Evolutionary conservation across 176 grass and related monocot species (phyloP), one percentile per base, ranked within the genome.

Genomic region (Areca catechu): DNA sequence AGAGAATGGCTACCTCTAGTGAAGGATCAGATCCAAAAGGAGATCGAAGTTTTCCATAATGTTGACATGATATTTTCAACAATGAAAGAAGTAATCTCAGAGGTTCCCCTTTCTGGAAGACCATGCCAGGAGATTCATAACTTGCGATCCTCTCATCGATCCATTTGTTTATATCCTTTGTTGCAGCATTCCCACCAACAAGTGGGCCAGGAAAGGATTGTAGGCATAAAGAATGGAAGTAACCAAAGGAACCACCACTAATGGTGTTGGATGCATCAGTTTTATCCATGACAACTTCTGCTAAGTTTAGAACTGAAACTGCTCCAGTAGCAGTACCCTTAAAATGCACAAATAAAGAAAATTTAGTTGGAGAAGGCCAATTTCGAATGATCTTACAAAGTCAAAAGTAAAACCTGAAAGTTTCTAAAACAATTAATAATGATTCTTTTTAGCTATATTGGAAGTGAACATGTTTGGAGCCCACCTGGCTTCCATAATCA

Each of bases 101-200:
- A 77, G 69, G 57, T 79, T 92, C 72, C 24, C 93, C 81, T 77
- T 68, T 71, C 54, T 89, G 76, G 68, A 82, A 65, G 63, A 89
- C 84, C 43, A 15, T 66, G 12, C 55, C 58, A 19, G 75, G 67
- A 77, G 78, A 75, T 48, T 62, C 84, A 48, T 80, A 98, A 54
- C 63, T 74, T 54, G 49, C 10, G 37, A 85, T 85, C 75, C 85
- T 92, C 66, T 98, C 93, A 82, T 92, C 84, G 62, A 98, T 64
- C 88, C 93, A 98, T 77, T 89, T 98, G 60, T 89, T 88, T 37
- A 89, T 83, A 78, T 92, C 88, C 78, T 98, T 98, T 50, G 88
- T 63, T 77, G 79, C 75, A 75, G 76, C 87, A 73, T 47, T 92
- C 69, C 84, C 88, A 77, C 92, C 88, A 24, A 85, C 84, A 66